Conservation (phyloP, 1,284 basidiomycete species). For the Fistulina hepatica region DNA sequence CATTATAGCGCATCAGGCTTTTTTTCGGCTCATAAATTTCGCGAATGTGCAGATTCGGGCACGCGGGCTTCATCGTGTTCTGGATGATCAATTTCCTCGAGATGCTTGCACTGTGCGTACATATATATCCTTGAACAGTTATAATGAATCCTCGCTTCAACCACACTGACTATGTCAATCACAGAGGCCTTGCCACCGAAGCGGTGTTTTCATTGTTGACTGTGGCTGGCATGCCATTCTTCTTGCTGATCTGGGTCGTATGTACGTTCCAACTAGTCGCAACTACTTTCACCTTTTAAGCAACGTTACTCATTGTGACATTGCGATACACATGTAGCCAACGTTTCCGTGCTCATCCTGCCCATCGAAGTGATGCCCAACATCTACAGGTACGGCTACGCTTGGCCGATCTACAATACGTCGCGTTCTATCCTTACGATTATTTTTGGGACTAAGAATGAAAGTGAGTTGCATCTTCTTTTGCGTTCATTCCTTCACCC, state of each 20-base stretch:
- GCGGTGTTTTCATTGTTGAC: slow-evolving; percentile 35
- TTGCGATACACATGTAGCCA: slow-evolving; percentile 27
- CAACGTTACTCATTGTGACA: not conserved
- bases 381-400: slow-evolving; percentile 43
- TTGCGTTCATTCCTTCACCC: not conserved
- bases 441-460: slow-evolving; percentile 44
- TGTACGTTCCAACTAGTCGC: too few species aligned
- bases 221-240: slow-evolving; percentile 30
- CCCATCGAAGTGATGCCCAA: slow-evolving; percentile 44
- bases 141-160: not conserved
- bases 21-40: too few species aligned
- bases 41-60: too few species aligned
- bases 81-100: slow-evolving; percentile 42
- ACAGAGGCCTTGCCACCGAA: slow-evolving; percentile 42
- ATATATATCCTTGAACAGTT: too few species aligned
- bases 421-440: slow-evolving; percentile 39
- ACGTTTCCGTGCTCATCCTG: slow-evolving; percentile 41
- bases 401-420: slow-evolving; percentile 50
- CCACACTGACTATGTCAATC: not conserved
- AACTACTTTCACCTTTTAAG: slow-evolving; percentile 11
- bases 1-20: too few species aligned
- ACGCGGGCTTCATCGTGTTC: slow-evolving; percentile 45
- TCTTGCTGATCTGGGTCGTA: slow-evolving; percentile 35
- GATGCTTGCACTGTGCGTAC: slow-evolving; percentile 32
- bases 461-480: slow-evolving; percentile 12